Conservation (phyloP, 2,329 filamentous ascomycete species). For the Didymella keratinophila region DNA sequence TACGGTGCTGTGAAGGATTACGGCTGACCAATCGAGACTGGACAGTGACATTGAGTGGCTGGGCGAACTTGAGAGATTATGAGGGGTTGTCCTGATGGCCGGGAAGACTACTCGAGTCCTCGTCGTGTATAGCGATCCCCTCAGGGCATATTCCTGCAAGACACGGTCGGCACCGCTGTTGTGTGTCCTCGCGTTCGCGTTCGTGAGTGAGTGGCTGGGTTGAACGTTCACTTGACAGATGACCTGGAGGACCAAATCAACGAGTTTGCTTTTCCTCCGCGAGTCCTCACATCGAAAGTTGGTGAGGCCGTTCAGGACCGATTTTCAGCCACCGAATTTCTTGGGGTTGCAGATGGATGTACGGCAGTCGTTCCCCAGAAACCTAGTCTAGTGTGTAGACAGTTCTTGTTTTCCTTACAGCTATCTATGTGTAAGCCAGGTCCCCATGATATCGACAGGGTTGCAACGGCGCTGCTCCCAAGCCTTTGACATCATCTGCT, state of each 20-base stretch:
- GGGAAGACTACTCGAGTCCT: too few relatives aligned
- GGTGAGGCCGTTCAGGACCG: constrained; percentile 10
- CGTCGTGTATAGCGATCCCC: too few relatives aligned
- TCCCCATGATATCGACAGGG: constrained; percentile 7
- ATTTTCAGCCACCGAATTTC: constrained; percentile 3
- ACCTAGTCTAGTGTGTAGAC: constrained; percentile 19
- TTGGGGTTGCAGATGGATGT: constrained; percentile 6
- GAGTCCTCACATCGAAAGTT: neutral
- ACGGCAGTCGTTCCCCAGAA: constrained; percentile 9
- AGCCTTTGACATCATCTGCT: constrained; percentile 19
- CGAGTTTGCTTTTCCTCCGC: neutral
- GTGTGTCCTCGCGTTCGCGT: too few relatives aligned
- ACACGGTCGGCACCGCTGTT: too few relatives aligned
- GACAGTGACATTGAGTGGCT: too few relatives aligned
- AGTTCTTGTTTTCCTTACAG: constrained; percentile 20
- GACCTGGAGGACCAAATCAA: neutral
- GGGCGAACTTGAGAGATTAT: too few relatives aligned
- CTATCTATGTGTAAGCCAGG: constrained; percentile 6
- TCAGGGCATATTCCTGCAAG: too few relatives aligned
- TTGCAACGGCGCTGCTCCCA: constrained; percentile 9
- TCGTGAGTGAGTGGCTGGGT: neutral
- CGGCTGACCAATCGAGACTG: too few relatives aligned
- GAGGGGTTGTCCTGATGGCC: too few relatives aligned
- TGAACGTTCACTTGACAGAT: neutral
- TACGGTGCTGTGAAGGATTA: too few relatives aligned